phyloP scores from a whole-genome alignment of 257 asterid species.

The Primulina huaijiensis region DNA sequence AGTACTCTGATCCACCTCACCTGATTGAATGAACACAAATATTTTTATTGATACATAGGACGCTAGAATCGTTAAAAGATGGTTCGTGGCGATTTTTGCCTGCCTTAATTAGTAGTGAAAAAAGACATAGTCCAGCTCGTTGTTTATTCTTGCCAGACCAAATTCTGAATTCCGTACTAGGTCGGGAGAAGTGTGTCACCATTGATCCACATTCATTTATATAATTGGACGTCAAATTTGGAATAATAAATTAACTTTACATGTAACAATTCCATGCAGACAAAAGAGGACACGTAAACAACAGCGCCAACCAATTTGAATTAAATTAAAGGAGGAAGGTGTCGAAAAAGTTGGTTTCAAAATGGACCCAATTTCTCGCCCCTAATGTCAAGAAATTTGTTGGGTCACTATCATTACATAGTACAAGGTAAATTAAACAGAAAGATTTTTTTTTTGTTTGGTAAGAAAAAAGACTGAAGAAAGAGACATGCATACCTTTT shows the following conservation, averaged over 20 bases:
- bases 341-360: slow-evolving; percentile 18
- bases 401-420: slow-evolving; percentile 34
- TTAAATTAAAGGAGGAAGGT: not conserved
- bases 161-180: too few species aligned
- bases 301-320: slow-evolving; percentile 32
- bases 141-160: too few species aligned
- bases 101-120: too few species aligned
- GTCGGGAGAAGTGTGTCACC: too few species aligned
- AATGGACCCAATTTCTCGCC: slow-evolving; percentile 33
- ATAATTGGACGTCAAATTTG: too few species aligned
- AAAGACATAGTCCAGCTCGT: too few species aligned
- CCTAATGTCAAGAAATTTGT: slow-evolving; percentile 23
- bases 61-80: too few species aligned
- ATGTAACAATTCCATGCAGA: not conserved
- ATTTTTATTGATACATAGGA: too few species aligned
- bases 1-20: slow-evolving; percentile 80
- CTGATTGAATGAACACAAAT: slow-evolving; percentile 10
- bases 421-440: slow-evolving; percentile 40
- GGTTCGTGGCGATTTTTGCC: not conserved
- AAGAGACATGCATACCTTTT: slow-evolving; percentile 44
- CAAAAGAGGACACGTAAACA: slow-evolving; percentile 23
- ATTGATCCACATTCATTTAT: too few species aligned
- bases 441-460: not conserved
- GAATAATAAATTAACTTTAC: too few species aligned
- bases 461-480: not conserved